Base-by-base conservation (phyloP, 2,329 filamentous ascomycete species). In the Phaeosphaeria sp. region DNA sequence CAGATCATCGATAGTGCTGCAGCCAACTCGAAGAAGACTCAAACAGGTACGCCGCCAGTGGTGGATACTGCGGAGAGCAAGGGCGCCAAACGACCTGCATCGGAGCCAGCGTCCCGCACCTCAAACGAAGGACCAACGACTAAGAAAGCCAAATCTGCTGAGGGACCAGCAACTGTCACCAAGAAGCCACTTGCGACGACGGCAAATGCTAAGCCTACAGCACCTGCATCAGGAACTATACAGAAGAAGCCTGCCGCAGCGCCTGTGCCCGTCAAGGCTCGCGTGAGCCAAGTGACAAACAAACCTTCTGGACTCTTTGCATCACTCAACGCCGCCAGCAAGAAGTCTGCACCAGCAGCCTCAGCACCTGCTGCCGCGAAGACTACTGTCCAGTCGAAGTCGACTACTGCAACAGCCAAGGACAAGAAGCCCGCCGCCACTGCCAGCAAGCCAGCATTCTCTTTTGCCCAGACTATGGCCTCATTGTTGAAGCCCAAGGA, bases 401-500 rank as follows among this genome's bases (percentile, higher is more conserved):
- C 68, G 40, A 52, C 69, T 15, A 50, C 60, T 5, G 48, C 59
- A 36, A 56, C 61, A 15, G 49, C 63, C 0, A 74, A 73, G 48
- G 68, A 73, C 6, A 75, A 72, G 58, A 77, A 75, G 49, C 58
- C 69, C 30, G 61, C 54, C 2, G 45, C 63, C 2, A 56, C 68
- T 21, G 59, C 69, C 3, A 22, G 70, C n/a, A 76, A 74, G 45
- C 71, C 76, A 5, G 50, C 67, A 2, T 78, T 78, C 46, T 78
- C 77, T 0, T 79, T 79, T 49, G 70, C 74, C 6, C 74, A 77
- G 39, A 78, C 76, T 2, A 78, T 79, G 77, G 74, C 73, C 13
- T 72, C 71, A 46, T 61, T 79, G 18, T 78, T 82, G 49, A 87
- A 87, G 65, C 83, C 84, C 6, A 87, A 87, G 55, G 76, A 82